These are phyloP conservation scores for Russula abietina DNA, from an alignment of 768 basidiomycete genomes.

Conservation along the genomic window DNA sequence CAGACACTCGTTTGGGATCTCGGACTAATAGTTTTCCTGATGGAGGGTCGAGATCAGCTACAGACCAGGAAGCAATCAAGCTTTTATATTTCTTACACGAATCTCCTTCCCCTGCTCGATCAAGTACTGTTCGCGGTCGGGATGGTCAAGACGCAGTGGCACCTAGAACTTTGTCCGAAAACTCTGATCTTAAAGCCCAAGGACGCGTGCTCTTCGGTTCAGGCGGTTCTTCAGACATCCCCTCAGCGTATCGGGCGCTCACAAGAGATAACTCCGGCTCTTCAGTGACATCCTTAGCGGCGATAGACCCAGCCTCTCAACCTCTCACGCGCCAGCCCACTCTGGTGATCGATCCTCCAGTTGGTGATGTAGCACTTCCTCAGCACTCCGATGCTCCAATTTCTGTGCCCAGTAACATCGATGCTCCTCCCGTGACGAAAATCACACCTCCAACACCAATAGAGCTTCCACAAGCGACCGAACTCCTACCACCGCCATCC, in stretches of 20 bases:
- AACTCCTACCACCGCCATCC: conserved; percentile 19
- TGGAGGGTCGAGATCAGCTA: conserved; percentile 33
- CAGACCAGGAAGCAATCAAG: conserved; percentile 81
- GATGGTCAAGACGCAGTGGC: conserved; percentile 51
- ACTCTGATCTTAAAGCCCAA: conserved; percentile 47
- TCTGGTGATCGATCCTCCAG: conserved; percentile 7
- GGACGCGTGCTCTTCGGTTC: conserved; percentile 62
- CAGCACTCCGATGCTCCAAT: not conserved
- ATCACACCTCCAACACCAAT: conserved; percentile 24
- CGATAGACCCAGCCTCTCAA: conserved; percentile 8
- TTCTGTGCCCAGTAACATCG: not conserved
- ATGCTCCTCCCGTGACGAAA: conserved; percentile 14
- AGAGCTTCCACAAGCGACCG: conserved; percentile 5
- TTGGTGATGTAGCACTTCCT: conserved; percentile 14
- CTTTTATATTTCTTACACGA: conserved; percentile 81
- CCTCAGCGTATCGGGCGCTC: conserved; percentile 20
- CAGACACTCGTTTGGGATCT: conserved; percentile 23
- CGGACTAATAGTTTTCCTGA: conserved; percentile 24
- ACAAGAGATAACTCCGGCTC: conserved; percentile 35
- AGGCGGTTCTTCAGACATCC: conserved; percentile 23
- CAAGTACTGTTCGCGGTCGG: conserved; percentile 40
- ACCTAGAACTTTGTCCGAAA: conserved; percentile 50
- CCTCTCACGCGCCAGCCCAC: conserved; percentile 17
- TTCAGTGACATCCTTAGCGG: conserved; percentile 34
- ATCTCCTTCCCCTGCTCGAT: conserved; percentile 73